These are phyloP conservation scores for Miscanthus sacchariflorus DNA, from an alignment of 202 grass and related monocot genomes.

Conservation along the genomic window DNA sequence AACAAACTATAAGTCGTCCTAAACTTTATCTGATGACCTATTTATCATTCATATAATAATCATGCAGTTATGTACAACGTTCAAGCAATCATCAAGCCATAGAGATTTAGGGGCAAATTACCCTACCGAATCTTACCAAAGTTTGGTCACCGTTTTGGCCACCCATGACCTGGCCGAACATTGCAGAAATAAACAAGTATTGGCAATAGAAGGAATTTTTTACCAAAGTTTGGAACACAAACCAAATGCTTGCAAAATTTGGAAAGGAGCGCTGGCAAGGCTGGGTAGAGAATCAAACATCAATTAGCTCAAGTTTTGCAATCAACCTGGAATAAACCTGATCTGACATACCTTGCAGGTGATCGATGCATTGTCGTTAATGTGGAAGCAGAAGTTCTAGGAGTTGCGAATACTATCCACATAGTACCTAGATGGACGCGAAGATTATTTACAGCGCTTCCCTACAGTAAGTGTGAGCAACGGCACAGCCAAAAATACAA, in stretches of 20 bases:
- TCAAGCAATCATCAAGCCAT: not conserved
- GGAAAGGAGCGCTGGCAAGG: not conserved
- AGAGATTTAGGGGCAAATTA: not conserved
- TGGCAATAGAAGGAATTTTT: not conserved
- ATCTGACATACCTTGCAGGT: slow-evolving; percentile 2
- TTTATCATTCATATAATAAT: not conserved
- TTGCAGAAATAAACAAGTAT: not conserved
- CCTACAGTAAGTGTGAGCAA: slow-evolving; percentile 36
- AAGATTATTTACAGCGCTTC: slow-evolving; percentile 46
- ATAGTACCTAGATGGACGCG: slow-evolving; percentile 10
- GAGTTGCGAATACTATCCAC: not conserved
- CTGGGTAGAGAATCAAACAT: not conserved
- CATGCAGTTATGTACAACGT: not conserved
- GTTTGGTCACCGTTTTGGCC: not conserved
- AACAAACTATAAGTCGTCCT: not conserved
- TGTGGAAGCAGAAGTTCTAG: slow-evolving; percentile 13
- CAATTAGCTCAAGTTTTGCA: slow-evolving; percentile 19
- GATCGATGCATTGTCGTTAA: not conserved
- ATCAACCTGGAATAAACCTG: slow-evolving; percentile 5
- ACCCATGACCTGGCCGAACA: not conserved
- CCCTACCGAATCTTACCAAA: not conserved
- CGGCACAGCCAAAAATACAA: slow-evolving; percentile 13
- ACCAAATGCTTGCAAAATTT: not conserved
- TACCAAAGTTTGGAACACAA: not conserved
- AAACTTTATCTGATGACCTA: not conserved